These are phyloP conservation scores for Apiospora malaysiana DNA, from an alignment of 2,329 filamentous ascomycete species.

Conservation along the genomic window DNA sequence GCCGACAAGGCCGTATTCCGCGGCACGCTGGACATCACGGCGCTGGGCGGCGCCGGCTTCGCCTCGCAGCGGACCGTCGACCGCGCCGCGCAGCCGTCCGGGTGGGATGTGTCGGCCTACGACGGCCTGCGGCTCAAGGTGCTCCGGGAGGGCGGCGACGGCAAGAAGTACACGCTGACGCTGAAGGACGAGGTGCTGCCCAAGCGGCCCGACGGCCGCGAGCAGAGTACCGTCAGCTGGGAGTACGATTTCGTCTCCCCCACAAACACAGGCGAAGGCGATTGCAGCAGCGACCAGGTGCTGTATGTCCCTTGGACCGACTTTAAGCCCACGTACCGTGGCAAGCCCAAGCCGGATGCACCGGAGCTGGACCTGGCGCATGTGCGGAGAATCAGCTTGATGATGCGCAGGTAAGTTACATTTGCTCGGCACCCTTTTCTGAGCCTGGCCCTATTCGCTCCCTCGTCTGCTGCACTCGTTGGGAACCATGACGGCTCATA, in stretches of 20 bases:
- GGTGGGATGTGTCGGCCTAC: slow-evolving; percentile 68
- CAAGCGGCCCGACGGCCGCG: slow-evolving; percentile 66
- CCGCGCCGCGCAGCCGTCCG: slow-evolving; percentile 27
- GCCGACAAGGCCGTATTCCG: slow-evolving; percentile 53
- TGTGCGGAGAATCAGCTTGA: slow-evolving; percentile 73
- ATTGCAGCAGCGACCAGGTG: slow-evolving; percentile 35
- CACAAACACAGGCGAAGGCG: slow-evolving; percentile 34
- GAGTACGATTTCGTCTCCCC: slow-evolving; percentile 68
- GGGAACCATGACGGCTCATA: slow-evolving; percentile 31
- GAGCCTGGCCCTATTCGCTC: neutral
- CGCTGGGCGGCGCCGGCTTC: slow-evolving; percentile 82
- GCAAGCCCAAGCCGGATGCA: slow-evolving; percentile 66
- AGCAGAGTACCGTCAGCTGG: slow-evolving; percentile 75
- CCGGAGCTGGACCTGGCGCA: slow-evolving; percentile 61
- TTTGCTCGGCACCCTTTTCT: neutral
- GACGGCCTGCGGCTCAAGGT: slow-evolving; percentile 65
- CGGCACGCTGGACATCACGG: slow-evolving; percentile 73
- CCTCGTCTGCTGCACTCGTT: neutral
- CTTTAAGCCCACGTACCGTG: slow-evolving; percentile 76
- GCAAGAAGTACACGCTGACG: slow-evolving; percentile 74
- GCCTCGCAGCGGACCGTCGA: slow-evolving; percentile 76
- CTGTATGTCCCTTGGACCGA: slow-evolving; percentile 68
- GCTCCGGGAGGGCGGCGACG: slow-evolving; percentile 52
- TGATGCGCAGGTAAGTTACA: slow-evolving; percentile 76
- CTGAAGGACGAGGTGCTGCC: slow-evolving; percentile 73